These are phyloP conservation scores for Penicillium diatomitis DNA, from an alignment of 495 filamentous ascomycete genomes.

Conservation along the genomic window DNA sequence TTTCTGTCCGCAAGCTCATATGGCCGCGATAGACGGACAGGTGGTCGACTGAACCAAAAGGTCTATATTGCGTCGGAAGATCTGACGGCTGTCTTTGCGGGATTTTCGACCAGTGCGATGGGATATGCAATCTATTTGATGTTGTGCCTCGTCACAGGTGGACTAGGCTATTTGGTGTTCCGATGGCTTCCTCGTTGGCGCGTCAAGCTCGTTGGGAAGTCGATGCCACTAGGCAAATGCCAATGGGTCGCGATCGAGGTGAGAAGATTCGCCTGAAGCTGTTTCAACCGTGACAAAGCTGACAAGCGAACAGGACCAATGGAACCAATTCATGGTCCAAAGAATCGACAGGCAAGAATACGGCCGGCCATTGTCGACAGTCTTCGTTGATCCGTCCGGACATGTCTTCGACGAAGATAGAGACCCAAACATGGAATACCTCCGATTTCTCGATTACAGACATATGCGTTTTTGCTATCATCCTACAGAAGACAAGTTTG, in stretches of 20 bases:
- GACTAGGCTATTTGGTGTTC: slow-evolving; percentile 72
- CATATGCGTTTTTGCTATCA: slow-evolving; percentile 92
- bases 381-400: slow-evolving; percentile 61
- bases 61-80: slow-evolving; percentile 90
- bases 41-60: slow-evolving; percentile 67
- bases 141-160: slow-evolving; percentile 62
- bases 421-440: slow-evolving; percentile 63
- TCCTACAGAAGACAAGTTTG: slow-evolving; percentile 76
- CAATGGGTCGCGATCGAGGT: slow-evolving; percentile 88
- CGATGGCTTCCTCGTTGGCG: slow-evolving; percentile 87
- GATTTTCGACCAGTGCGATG: slow-evolving; percentile 65
- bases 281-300: background rate
- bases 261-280: slow-evolving; percentile 5
- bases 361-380: slow-evolving; percentile 72
- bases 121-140: slow-evolving; percentile 60
- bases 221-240: slow-evolving; percentile 58
- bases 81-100: slow-evolving; percentile 82
- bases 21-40: slow-evolving; percentile 44
- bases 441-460: slow-evolving; percentile 78
- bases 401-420: slow-evolving; percentile 66
- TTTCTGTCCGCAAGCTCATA: slow-evolving; percentile 48
- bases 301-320: slow-evolving; percentile 59
- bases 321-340: slow-evolving; percentile 78
- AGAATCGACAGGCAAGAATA: slow-evolving; percentile 57
- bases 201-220: slow-evolving; percentile 62